Conservation (phyloP, 2,329 filamentous ascomycete species). For the Scleromitrula shiraiana region DNA sequence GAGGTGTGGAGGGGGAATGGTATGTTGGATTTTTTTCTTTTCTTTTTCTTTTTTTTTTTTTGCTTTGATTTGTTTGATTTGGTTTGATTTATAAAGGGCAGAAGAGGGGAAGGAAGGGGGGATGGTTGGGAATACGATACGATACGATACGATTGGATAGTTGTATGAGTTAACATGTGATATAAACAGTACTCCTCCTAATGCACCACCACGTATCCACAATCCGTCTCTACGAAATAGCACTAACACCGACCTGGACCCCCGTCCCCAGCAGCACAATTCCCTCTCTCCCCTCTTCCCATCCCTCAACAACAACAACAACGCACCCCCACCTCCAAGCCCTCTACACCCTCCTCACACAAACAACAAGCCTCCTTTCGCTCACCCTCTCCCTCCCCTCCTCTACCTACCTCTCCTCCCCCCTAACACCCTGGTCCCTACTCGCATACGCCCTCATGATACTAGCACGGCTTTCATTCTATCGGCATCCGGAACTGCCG, state of each 20-base stretch:
- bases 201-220: constrained; percentile 4
- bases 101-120: background rate
- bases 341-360: constrained; percentile 1
- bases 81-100: background rate
- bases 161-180: too few species aligned
- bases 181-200: constrained; percentile 3
- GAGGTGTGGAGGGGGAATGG: background rate
- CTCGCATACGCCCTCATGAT: constrained; percentile 1
- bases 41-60: background rate
- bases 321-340: background rate
- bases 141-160: too few species aligned
- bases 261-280: background rate
- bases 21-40: too few species aligned
- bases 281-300: background rate
- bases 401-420: background rate
- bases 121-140: too few species aligned
- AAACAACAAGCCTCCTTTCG: background rate
- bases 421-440: background rate
- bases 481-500: background rate
- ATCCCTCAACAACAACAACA: background rate
- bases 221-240: constrained; percentile 5
- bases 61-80: background rate
- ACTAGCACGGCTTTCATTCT: constrained; percentile 2
- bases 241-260: background rate
- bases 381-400: background rate